A percentile compares a stretch with the other conserved stretches of the same genome.
These are phyloP conservation scores for Helotiales sp. DNA, from an alignment of 2,329 filamentous ascomycete species.

Conservation along the genomic window DNA sequence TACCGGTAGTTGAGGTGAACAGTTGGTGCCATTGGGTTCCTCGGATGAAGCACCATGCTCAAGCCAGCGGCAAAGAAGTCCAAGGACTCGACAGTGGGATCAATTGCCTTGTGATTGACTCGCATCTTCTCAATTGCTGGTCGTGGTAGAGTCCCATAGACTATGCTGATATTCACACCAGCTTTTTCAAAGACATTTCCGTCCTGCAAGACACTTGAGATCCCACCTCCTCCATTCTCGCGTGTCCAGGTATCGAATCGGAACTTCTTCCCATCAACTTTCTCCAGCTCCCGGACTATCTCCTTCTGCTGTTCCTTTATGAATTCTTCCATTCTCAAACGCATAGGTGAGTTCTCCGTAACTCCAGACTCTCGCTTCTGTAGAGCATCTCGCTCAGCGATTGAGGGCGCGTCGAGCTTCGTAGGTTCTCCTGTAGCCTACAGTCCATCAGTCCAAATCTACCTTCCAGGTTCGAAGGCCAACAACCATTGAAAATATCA, in stretches of 20 bases:
- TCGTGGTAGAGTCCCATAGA: conserved; percentile 87
- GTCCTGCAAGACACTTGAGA: conserved; percentile 92
- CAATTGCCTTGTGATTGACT: conserved; percentile 89
- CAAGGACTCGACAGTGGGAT: conserved; percentile 73
- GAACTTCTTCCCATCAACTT: conserved; percentile 82
- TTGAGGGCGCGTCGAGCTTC: conserved; percentile 63
- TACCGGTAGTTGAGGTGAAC: conserved; percentile 99
- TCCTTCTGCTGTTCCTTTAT: conserved; percentile 90
- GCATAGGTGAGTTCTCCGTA: conserved; percentile 83
- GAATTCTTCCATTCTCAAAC: conserved; percentile 94
- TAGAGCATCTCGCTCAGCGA: conserved; percentile 82
- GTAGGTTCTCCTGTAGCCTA: conserved; percentile 34
- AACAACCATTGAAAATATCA: conserved; percentile 52
- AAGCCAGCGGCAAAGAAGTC: conserved; percentile 95
- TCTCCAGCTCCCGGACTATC: conserved; percentile 81
- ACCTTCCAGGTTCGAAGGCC: background rate
- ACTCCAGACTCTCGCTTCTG: conserved; percentile 78
- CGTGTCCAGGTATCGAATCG: conserved; percentile 83
- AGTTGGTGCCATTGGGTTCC: conserved; percentile 95
- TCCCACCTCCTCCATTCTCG: conserved; percentile 86
- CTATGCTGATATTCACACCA: conserved; percentile 90
- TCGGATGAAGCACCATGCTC: conserved; percentile 88
- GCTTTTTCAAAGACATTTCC: conserved; percentile 98
- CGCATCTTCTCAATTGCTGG: conserved; percentile 91
- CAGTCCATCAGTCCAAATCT: conserved; percentile 21